phyloP scores from a whole-genome alignment of 176 grass and related monocot genomes.

The Chloris gayana region DNA sequence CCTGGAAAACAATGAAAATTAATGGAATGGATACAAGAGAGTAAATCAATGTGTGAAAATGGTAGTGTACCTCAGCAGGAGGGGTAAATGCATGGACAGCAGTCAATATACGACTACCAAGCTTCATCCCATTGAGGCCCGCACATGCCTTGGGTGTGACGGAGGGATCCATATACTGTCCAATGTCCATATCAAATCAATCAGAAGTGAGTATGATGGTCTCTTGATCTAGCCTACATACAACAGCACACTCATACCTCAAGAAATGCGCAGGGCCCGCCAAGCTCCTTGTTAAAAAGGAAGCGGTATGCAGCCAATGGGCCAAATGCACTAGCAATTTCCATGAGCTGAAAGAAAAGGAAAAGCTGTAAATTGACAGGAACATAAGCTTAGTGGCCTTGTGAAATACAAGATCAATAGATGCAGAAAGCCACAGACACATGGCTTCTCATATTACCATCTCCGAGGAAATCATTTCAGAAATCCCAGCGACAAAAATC shows the following conservation, averaged over 20 bases:
- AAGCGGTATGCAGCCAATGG: slow-evolving; percentile 70
- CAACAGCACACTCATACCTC: slow-evolving; percentile 63
- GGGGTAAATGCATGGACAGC: slow-evolving; percentile 65
- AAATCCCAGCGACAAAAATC: slow-evolving; percentile 92
- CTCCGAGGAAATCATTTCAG: slow-evolving; percentile 66
- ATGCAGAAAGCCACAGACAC: slow-evolving; percentile 36
- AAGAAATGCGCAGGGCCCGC: slow-evolving; percentile 80
- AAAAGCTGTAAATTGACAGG: slow-evolving; percentile 32
- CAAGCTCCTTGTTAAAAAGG: slow-evolving; percentile 65
- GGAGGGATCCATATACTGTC: slow-evolving; percentile 78
- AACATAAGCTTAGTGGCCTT: slow-evolving; percentile 3
- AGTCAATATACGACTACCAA: slow-evolving; percentile 73
- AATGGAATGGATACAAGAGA: slow-evolving; percentile 30
- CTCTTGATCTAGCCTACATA: slow-evolving; percentile 21
- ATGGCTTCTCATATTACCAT: slow-evolving; percentile 59
- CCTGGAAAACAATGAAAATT: slow-evolving; percentile 46
- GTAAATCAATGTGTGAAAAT: slow-evolving; percentile 37
- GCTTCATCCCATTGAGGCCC: slow-evolving; percentile 92
- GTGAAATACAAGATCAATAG: slow-evolving; percentile 16
- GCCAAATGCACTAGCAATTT: slow-evolving; percentile 85
- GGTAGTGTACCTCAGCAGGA: slow-evolving; percentile 51
- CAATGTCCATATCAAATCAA: slow-evolving; percentile 60
- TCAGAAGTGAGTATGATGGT: slow-evolving; percentile 27
- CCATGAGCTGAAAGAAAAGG: slow-evolving; percentile 79
- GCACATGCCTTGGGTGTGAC: slow-evolving; percentile 87